Conservation (phyloP, 2,329 filamentous ascomycete genomes). For the Calonectria naviculata region DNA sequence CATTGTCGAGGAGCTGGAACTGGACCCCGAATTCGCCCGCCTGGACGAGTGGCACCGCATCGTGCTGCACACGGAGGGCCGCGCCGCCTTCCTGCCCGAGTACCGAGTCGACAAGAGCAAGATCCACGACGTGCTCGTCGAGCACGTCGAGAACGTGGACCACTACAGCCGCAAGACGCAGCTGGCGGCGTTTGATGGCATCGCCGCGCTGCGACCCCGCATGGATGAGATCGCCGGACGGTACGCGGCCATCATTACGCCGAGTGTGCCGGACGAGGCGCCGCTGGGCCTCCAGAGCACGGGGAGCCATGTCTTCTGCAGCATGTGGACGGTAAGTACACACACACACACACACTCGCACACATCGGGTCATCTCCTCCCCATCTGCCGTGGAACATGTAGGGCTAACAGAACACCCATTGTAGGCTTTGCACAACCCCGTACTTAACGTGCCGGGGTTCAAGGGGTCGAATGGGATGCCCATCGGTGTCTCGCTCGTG, state of each 20-base stretch:
- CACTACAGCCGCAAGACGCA: slow-evolving; percentile 59
- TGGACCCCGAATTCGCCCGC: slow-evolving; percentile 61
- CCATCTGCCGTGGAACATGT: background rate
- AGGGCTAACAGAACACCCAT: background rate
- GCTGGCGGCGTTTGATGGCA: slow-evolving; percentile 64
- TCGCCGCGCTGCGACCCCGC: slow-evolving; percentile 64
- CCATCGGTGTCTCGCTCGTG: slow-evolving; percentile 68
- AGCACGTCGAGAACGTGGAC: slow-evolving; percentile 63
- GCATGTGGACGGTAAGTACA: slow-evolving; percentile 62
- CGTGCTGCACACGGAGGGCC: slow-evolving; percentile 65
- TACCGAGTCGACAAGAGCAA: slow-evolving; percentile 61
- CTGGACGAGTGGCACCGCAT: slow-evolving; percentile 64
- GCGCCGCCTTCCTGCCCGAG: slow-evolving; percentile 64
- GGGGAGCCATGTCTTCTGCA: slow-evolving; percentile 65
- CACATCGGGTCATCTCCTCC: background rate
- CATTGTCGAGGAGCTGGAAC: slow-evolving; percentile 64
- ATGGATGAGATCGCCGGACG: slow-evolving; percentile 63
- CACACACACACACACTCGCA: no score
- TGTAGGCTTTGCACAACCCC: slow-evolving; percentile 65
- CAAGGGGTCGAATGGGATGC: slow-evolving; percentile 62
- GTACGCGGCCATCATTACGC: slow-evolving; percentile 69
- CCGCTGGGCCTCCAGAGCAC: slow-evolving; percentile 65
- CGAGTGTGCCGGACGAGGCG: slow-evolving; percentile 70
- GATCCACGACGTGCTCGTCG: slow-evolving; percentile 57
- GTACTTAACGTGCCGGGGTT: slow-evolving; percentile 75